Evolutionary conservation across 805 yeast genomes (phyloP).

Genomic region (Candida anglica): DNA sequence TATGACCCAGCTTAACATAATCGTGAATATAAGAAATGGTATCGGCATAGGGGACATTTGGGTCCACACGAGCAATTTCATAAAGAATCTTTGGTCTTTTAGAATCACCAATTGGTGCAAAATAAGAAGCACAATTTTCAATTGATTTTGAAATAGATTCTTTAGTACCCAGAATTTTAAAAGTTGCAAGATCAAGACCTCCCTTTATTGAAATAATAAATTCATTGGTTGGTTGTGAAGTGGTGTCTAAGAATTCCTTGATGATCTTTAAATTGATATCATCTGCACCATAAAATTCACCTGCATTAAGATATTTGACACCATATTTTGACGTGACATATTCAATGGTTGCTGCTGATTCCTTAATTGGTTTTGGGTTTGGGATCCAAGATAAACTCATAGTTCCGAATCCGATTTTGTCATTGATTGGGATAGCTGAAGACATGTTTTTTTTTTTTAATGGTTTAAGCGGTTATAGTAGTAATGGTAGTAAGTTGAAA

Average conservation of each 20-base stretch:
- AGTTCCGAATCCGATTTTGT: slow-evolving; percentile 64
- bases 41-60: slow-evolving; percentile 51
- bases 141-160: slow-evolving; percentile 48
- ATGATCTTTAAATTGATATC: slow-evolving; percentile 52
- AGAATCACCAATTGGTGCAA: slow-evolving; percentile 20
- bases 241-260: slow-evolving; percentile 47
- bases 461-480: no score
- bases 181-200: slow-evolving; percentile 34
- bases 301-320: slow-evolving; percentile 60
- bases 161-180: slow-evolving; percentile 47
- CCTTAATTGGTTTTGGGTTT: slow-evolving; percentile 48
- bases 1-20: slow-evolving; percentile 56
- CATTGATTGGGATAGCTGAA: slow-evolving; percentile 8
- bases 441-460: no score
- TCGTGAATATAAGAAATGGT: slow-evolving; percentile 54
- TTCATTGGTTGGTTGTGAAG: slow-evolving; percentile 50
- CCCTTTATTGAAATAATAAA: slow-evolving; percentile 70
- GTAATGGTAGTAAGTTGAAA: no score
- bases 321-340: slow-evolving; percentile 34
- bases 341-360: slow-evolving; percentile 52
- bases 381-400: slow-evolving; percentile 79
- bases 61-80: slow-evolving; percentile 72
- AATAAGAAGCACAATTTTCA: slow-evolving; percentile 31
- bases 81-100: slow-evolving; percentile 43
- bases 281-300: slow-evolving; percentile 70